phyloP scores from a whole-genome alignment of 169 alveolate genomes.

The Eimeria sp. region DNA sequence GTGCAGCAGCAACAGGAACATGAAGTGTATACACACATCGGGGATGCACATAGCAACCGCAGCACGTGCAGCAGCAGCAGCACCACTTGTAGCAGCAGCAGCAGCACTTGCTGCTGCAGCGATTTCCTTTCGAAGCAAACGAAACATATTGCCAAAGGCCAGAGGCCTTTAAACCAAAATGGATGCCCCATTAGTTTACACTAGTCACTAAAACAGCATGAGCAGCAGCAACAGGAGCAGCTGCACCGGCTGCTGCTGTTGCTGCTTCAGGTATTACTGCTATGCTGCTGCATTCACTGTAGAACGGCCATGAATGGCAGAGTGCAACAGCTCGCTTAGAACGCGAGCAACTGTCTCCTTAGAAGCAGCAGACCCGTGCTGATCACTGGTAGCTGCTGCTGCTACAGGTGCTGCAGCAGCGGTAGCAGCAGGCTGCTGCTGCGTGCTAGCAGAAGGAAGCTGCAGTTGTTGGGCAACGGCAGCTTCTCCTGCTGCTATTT shows the following conservation, averaged over 20 bases:
- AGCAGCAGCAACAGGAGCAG: conserved; percentile 29
- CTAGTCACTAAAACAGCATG: background rate
- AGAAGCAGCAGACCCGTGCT: conserved; percentile 34
- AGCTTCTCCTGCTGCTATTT: conserved; percentile 31
- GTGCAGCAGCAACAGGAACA: conserved; percentile 6
- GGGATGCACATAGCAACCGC: background rate
- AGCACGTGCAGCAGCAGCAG: background rate
- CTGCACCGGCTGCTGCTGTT: conserved; percentile 38
- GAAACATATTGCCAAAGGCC: conserved; percentile 11
- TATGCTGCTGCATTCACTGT: conserved; percentile 51
- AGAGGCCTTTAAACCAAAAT: background rate
- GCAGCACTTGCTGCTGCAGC: conserved; percentile 50
- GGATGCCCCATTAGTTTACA: background rate
- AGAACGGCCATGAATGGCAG: conserved; percentile 36
- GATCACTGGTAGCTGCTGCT: conserved; percentile 2
- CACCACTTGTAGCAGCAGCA: conserved; percentile 1
- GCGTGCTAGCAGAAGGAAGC: background rate
- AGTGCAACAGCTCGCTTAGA: conserved; percentile 54
- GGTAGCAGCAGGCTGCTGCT: background rate
- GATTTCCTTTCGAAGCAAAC: background rate
- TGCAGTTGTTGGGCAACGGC: conserved; percentile 11
- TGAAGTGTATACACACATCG: too few species aligned
- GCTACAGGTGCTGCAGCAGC: background rate
- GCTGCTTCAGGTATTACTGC: background rate
- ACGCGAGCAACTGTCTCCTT: conserved; percentile 63